Evolutionary conservation across 495 filamentous ascomycete genomes (phyloP), one percentile per base, ranked within the genome.

Genomic region (Bryoglossum gracile): DNA sequence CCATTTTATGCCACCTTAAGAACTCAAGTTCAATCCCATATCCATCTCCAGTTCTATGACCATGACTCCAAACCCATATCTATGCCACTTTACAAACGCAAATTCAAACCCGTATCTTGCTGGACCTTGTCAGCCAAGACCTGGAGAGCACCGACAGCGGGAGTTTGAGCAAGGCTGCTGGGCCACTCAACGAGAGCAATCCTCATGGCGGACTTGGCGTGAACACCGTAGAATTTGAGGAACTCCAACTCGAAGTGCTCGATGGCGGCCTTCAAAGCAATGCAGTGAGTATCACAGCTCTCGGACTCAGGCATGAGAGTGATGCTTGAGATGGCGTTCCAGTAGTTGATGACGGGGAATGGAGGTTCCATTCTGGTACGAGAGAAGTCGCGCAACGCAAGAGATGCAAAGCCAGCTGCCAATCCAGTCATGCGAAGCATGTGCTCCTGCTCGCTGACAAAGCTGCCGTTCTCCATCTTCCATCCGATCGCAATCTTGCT

Each of bases 341-440:
- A 99, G 65, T 89, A 96, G 19, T 89, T 71, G 19, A 70, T 71
- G 34, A 85, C 83, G 0, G 89, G 87, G 59, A 83, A 89, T 0
- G 91, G 89, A 50, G 94, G 94, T 17, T 61, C 62, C 51, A 78
- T 71, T 21, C 21, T 4, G 23, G 81, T 77, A 52, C 74, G 80
- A 25, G 73, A 70, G 58, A 94, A 98, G 55, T 94, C 84, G 25
- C 91, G 82, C 4, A 95, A 70, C 2, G 83, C 74, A 13, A 97
- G 67, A 5, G 91, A 76, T 0, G 90, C 82, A 60, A 80, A 99
- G 2, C 94, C 94, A 14, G 84, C 81, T 0, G 80, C 87, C 1
- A 96, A 67, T 2, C 89, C 92, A 5, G 79, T 83, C 84, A 95
- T 91, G 17, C 86, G 76, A 56, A 88, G 83, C 49, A 73, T 73